These are phyloP conservation scores for Lasiosphaeris hirsuta DNA, from an alignment of 495 filamentous ascomycete species.

Conservation along the genomic window DNA sequence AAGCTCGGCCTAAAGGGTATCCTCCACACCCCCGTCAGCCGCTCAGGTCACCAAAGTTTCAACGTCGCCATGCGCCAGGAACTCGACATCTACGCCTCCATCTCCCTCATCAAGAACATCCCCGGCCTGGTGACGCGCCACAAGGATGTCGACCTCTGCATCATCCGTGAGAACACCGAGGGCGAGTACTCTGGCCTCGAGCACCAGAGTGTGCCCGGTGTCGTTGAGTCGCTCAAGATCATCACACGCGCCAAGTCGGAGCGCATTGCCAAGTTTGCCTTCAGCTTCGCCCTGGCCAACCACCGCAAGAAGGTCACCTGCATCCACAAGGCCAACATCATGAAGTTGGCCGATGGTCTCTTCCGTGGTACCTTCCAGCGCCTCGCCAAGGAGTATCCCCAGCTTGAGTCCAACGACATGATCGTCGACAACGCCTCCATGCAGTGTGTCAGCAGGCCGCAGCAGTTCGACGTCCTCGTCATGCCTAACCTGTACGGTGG, in stretches of 20 bases:
- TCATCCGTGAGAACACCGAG: conserved; percentile 99
- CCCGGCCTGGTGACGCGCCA: conserved; percentile 96
- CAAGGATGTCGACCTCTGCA: conserved; percentile 93
- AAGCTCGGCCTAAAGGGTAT: conserved; percentile 98
- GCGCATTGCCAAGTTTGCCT: conserved; percentile 97
- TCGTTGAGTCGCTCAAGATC: conserved; percentile 99
- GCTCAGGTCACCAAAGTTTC: conserved; percentile 98
- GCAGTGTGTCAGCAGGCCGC: conserved; percentile 92
- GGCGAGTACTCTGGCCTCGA: conserved; percentile 98
- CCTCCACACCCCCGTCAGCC: conserved; percentile 92
- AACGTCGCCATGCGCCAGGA: conserved; percentile 98
- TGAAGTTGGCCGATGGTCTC: conserved; percentile 98
- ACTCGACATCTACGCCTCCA: conserved; percentile 98
- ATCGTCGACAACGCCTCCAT: conserved; percentile 99
- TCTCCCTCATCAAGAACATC: conserved; percentile 98
- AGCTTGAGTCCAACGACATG: conserved; percentile 94
- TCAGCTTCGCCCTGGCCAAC: conserved; percentile 95
- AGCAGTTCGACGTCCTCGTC: conserved; percentile 99
- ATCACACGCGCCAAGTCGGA: conserved; percentile 98
- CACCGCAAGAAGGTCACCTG: conserved; percentile 98
- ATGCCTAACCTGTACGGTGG: conserved; percentile 99
- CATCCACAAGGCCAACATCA: conserved; percentile 99
- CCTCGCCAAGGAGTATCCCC: conserved; percentile 88
- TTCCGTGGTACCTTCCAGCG: conserved; percentile 96
- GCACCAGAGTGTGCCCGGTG: conserved; percentile 94